These are phyloP conservation scores for Penicillium sp. DNA, from an alignment of 2,329 filamentous ascomycete genomes.

Conservation along the genomic window DNA sequence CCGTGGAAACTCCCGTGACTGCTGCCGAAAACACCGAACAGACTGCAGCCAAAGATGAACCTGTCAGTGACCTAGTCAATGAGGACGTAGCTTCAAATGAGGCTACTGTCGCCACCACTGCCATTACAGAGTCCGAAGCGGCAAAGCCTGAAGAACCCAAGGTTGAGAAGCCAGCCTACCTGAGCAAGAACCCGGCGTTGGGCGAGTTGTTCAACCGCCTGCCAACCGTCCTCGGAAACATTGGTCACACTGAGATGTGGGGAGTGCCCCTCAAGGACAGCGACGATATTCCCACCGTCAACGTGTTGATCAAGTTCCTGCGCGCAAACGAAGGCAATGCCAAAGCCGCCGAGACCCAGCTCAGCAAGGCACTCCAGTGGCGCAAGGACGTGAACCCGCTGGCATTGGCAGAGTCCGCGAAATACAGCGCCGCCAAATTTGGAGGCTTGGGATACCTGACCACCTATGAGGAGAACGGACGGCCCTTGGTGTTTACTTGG, in stretches of 20 bases:
- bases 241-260: conserved; percentile 78
- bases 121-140: conserved; percentile 12
- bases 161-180: conserved; percentile 35
- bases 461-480: conserved; percentile 59
- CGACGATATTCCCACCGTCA: conserved; percentile 69
- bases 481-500: conserved; percentile 72
- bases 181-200: conserved; percentile 47
- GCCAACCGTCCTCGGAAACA: conserved; percentile 56
- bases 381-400: conserved; percentile 72
- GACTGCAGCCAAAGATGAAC: conserved; percentile 4
- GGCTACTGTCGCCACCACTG: conserved; percentile 7
- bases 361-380: conserved; percentile 78
- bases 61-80: not conserved
- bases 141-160: conserved; percentile 23
- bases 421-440: conserved; percentile 70
- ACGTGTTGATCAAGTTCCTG: conserved; percentile 90
- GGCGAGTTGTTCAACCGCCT: conserved; percentile 60
- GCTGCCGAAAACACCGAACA: conserved; percentile 7
- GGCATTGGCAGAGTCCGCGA: conserved; percentile 61
- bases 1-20: conserved; percentile 12
- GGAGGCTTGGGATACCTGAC: conserved; percentile 78
- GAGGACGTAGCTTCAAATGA: not conserved
- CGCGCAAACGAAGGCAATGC: conserved; percentile 82
- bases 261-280: conserved; percentile 65
- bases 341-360: conserved; percentile 71